phyloP scores from a whole-genome alignment of 2,329 filamentous ascomycete species.

The Aspergillus chevalieri region DNA sequence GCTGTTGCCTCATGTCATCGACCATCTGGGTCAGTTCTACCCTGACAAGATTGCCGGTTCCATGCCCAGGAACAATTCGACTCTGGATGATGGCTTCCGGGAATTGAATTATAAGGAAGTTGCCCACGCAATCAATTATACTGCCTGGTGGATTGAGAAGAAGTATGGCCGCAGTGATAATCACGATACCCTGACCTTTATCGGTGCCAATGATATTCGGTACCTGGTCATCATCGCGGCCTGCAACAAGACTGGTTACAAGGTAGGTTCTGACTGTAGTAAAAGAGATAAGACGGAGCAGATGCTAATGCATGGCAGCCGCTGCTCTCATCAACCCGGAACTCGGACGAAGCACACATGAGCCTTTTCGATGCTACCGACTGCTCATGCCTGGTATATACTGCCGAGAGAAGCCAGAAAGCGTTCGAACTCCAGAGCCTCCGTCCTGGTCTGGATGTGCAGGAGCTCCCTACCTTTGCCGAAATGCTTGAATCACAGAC shows the following conservation, averaged over 20 bases:
- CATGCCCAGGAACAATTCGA: constrained; percentile 2
- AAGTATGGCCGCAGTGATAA: constrained; percentile 9
- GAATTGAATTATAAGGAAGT: constrained; percentile 15
- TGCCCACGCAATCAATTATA: constrained; percentile 15
- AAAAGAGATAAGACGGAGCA: background rate
- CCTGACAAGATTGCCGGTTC: constrained; percentile 4
- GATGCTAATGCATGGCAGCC: background rate
- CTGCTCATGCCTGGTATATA: constrained; percentile 20
- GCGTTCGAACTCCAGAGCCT: constrained; percentile 11
- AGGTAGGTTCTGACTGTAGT: constrained; percentile 5
- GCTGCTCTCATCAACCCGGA: constrained; percentile 15
- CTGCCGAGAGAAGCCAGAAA: constrained; percentile 16
- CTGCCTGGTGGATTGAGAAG: constrained; percentile 20
- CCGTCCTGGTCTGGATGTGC: constrained; percentile 2
- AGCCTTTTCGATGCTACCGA: constrained; percentile 11
- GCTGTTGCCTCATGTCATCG: constrained; percentile 6
- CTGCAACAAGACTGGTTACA: constrained; percentile 15
- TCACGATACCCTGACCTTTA: constrained; percentile 14
- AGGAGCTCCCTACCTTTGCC: constrained; percentile 6
- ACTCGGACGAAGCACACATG: constrained; percentile 13
- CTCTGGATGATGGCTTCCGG: constrained; percentile 5
- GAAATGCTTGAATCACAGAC: background rate
- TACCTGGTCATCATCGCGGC: constrained; percentile 15
- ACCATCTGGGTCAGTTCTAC: constrained; percentile 4
- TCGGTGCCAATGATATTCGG: constrained; percentile 17